Evolutionary conservation across 352 stramenopile genomes (phyloP).

Genomic region (Pythium oligandrum): DNA sequence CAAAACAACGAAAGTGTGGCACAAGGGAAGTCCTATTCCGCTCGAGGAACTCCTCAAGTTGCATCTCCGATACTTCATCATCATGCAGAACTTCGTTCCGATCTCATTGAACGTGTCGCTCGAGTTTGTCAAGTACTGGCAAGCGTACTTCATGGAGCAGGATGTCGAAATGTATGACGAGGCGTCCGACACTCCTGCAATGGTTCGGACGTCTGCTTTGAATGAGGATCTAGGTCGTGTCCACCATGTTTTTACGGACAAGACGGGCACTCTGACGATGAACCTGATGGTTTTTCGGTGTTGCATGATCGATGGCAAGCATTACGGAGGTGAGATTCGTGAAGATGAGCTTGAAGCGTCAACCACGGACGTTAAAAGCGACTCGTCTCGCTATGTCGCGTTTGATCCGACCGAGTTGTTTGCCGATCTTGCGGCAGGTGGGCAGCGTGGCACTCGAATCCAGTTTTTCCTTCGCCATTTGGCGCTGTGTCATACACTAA

Average conservation of each 20-base stretch:
- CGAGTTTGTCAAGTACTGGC: conserved; percentile 95
- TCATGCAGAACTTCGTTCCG: conserved; percentile 97
- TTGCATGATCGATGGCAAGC: conserved; percentile 90
- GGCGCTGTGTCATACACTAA: conserved; percentile 75
- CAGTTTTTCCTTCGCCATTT: conserved; percentile 68
- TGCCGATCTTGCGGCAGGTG: conserved; percentile 36
- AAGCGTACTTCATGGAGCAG: conserved; percentile 94
- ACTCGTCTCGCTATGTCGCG: conserved; percentile 40
- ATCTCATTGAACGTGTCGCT: conserved; percentile 98
- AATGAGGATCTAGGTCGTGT: conserved; percentile 93
- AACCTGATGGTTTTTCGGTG: conserved; percentile 97
- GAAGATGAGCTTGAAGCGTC: conserved; percentile 44
- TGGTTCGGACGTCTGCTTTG: conserved; percentile 76
- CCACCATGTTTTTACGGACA: conserved; percentile 92
- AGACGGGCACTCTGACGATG: conserved; percentile 94
- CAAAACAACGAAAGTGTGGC: conserved; percentile 17
- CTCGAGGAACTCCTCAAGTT: conserved; percentile 69
- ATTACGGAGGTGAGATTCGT: conserved; percentile 85
- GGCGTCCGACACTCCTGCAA: conserved; percentile 80
- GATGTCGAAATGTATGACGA: conserved; percentile 91
- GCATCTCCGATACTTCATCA: conserved; percentile 93
- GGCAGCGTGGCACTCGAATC: conserved; percentile 37
- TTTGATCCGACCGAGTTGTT: conserved; percentile 73
- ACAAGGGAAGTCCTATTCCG: conserved; percentile 29
- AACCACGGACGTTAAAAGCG: not conserved